Conservation (phyloP, 2,329 filamentous ascomycete species). For the Colletotrichum lini region DNA sequence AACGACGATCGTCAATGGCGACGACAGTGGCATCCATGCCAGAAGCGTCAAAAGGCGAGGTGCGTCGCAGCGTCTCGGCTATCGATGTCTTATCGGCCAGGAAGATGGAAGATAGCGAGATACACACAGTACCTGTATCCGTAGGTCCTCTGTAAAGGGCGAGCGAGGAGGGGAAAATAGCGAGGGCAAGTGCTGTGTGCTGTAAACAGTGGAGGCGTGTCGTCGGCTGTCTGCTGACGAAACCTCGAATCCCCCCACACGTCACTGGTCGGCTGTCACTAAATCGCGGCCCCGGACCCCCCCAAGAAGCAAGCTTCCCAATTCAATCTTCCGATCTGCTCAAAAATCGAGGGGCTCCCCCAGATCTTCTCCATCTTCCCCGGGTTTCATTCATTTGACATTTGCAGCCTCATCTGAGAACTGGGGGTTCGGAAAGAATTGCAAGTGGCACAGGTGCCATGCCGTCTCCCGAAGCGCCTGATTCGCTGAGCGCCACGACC, state of each 20-base stretch:
- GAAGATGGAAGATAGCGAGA: too few species aligned
- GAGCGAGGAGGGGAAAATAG: too few species aligned
- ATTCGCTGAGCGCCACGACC: constrained; percentile 44
- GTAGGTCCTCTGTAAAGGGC: too few species aligned
- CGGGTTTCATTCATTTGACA: constrained; percentile 38
- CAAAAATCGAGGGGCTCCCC: constrained; percentile 42
- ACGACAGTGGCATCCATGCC: background rate
- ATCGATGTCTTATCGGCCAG: background rate
- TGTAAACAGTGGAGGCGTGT: constrained; percentile 27
- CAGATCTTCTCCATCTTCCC: constrained; percentile 43
- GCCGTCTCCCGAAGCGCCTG: constrained; percentile 42
- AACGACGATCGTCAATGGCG: background rate
- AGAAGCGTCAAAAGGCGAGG: background rate
- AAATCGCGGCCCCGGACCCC: constrained; percentile 5
- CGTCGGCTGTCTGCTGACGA: constrained; percentile 33
- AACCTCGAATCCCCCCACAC: constrained; percentile 31
- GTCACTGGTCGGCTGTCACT: constrained; percentile 23
- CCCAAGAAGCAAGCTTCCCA: constrained; percentile 10
- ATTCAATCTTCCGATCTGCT: constrained; percentile 38
- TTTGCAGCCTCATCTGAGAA: constrained; percentile 16
- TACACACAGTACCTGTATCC: too few species aligned
- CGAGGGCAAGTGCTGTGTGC: background rate
- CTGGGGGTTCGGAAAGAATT: constrained; percentile 40
- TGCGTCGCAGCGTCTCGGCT: background rate
- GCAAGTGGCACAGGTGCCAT: constrained; percentile 36